phyloP scores from a whole-genome alignment of 192 early-diverging fungal genomes.

The Allomyces javanicus region DNA sequence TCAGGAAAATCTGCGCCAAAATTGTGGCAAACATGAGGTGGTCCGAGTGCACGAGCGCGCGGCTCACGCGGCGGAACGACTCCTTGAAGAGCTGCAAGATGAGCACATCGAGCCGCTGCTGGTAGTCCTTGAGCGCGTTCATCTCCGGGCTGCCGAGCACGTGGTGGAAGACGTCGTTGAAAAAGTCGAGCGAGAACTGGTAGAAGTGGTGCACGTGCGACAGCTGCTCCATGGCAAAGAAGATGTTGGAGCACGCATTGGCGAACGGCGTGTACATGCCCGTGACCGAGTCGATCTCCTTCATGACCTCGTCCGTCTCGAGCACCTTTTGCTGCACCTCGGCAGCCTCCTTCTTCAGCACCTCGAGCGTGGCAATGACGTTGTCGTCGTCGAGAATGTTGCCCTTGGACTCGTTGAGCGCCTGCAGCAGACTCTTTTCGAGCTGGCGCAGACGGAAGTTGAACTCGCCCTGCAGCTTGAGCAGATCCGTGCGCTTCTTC shows the following conservation, averaged over 20 bases:
- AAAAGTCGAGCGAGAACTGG: constrained; percentile 95
- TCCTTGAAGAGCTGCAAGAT: constrained; percentile 64
- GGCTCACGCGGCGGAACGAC: constrained; percentile 55
- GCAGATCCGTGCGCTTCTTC: constrained; percentile 68
- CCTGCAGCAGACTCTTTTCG: constrained; percentile 79
- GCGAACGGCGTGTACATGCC: constrained; percentile 79
- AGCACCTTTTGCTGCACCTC: constrained; percentile 81
- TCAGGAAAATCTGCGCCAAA: constrained; percentile 48
- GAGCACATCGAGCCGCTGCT: constrained; percentile 50
- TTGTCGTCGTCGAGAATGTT: constrained; percentile 96
- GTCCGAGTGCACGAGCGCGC: constrained; percentile 77
- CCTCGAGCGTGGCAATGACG: constrained; percentile 83
- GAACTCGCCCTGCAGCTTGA: constrained; percentile 94
- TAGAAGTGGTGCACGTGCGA: constrained; percentile 79
- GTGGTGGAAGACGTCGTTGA: constrained; percentile 74
- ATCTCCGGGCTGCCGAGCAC: constrained; percentile 57
- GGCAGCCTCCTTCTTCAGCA: constrained; percentile 84
- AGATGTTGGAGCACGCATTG: constrained; percentile 73
- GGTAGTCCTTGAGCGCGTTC: constrained; percentile 39
- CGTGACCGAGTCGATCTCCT: constrained; percentile 86
- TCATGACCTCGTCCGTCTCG: constrained; percentile 85
- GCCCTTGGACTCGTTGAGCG: constrained; percentile 83
- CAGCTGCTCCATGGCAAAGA: constrained; percentile 94
- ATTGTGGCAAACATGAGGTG: constrained; percentile 74
- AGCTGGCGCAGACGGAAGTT: constrained; percentile 76